phyloP scores from a whole-genome alignment of 2,329 filamentous ascomycete species.

The Ophiostoma piceae region DNA sequence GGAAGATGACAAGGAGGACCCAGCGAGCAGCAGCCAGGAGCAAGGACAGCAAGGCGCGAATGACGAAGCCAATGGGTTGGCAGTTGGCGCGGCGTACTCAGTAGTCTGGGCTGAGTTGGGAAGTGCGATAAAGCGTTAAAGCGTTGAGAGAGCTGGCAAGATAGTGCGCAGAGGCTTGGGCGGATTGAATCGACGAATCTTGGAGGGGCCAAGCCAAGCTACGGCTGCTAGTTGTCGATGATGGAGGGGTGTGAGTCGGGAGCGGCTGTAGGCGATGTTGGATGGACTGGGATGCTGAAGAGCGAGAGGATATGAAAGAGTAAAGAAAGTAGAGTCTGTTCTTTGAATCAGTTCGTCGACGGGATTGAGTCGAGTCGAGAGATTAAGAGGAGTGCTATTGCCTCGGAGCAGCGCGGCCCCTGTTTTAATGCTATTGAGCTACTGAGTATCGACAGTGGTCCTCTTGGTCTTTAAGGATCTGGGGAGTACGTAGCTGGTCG shows the following conservation, averaged over 20 bases:
- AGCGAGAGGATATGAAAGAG: neutral
- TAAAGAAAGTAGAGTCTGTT: neutral
- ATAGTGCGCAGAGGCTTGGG: neutral
- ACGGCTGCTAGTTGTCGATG: conserved; percentile 11
- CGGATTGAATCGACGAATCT: neutral
- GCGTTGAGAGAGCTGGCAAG: neutral
- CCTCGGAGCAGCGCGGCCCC: conserved; percentile 8
- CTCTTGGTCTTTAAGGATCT: neutral
- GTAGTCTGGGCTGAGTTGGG: no score
- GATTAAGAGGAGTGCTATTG: neutral
- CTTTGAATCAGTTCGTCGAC: neutral
- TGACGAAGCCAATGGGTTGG: conserved; percentile 3
- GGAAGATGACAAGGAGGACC: conserved; percentile 8
- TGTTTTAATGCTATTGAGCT: conserved; percentile 1
- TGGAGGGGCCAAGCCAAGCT: conserved; percentile 6
- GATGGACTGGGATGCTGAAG: neutral
- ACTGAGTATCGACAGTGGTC: neutral
- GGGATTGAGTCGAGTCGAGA: neutral
- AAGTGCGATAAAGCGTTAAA: no score
- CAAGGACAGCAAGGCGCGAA: neutral
- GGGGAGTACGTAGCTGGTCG: conserved; percentile 3
- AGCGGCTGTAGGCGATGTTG: conserved; percentile 4
- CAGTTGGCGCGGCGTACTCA: neutral
- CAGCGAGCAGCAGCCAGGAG: neutral
- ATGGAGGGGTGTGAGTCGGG: neutral